Conservation (phyloP, 2,329 filamentous ascomycete species). For the Zymoseptoria ardabiliae region DNA sequence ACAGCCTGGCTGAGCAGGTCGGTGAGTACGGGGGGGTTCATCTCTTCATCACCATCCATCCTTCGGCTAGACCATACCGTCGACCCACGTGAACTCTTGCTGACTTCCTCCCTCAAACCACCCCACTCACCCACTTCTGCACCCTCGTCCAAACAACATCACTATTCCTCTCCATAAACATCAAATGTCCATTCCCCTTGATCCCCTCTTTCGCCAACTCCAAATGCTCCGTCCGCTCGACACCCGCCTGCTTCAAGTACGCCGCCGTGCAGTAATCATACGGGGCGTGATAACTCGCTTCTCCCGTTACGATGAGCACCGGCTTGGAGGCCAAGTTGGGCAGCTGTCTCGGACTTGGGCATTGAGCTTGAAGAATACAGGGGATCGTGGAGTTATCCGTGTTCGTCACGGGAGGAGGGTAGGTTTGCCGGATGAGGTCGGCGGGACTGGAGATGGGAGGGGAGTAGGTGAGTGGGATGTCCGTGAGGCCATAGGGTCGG, state of each 20-base stretch:
- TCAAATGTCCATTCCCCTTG: conserved; percentile 50
- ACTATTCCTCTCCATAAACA: conserved; percentile 47
- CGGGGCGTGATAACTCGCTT: conserved; percentile 47
- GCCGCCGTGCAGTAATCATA: conserved; percentile 50
- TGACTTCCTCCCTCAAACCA: not conserved
- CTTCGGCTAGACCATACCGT: too few relatives aligned
- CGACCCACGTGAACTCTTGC: too few relatives aligned
- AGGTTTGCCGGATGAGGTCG: conserved; percentile 16
- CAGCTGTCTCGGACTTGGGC: conserved; percentile 39
- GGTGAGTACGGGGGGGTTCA: too few relatives aligned
- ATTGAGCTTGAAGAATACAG: conserved; percentile 35
- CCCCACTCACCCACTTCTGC: not conserved
- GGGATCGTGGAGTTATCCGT: conserved; percentile 21
- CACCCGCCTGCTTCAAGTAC: conserved; percentile 49
- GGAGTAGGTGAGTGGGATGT: conserved; percentile 28
- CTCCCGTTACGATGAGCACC: conserved; percentile 44
- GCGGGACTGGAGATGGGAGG: conserved; percentile 25
- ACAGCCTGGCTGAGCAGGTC: too few relatives aligned
- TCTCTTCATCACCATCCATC: too few relatives aligned
- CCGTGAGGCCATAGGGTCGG: conserved; percentile 30
- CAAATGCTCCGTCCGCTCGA: conserved; percentile 36
- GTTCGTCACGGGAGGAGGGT: conserved; percentile 20
- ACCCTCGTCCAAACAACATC: not conserved
- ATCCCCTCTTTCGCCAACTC: conserved; percentile 40
- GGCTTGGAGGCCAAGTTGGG: conserved; percentile 43